phyloP scores from a whole-genome alignment of 805 yeast genomes.

The Lipomyces sp. region DNA sequence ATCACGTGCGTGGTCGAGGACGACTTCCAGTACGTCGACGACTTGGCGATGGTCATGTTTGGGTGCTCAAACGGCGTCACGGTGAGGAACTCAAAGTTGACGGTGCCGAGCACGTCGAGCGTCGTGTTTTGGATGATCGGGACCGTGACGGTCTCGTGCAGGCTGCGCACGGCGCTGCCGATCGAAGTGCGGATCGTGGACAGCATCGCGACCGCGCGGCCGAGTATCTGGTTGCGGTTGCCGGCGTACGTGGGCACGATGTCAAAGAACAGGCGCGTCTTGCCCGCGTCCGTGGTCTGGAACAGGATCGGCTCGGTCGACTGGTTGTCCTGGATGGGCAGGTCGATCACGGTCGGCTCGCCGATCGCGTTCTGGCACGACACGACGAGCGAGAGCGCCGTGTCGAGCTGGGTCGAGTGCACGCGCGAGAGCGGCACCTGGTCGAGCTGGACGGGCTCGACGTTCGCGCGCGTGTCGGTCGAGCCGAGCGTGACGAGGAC shows the following conservation, averaged over 20 bases:
- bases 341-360: constrained; percentile 64
- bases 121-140: constrained; percentile 74
- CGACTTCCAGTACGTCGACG: constrained; percentile 89
- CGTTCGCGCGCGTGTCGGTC: constrained; percentile 63
- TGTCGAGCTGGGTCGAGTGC: constrained; percentile 79
- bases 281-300: constrained; percentile 47
- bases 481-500: constrained; percentile 84
- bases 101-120: constrained; percentile 70
- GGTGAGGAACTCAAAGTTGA: constrained; percentile 70
- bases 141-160: constrained; percentile 60
- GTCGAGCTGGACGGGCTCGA: constrained; percentile 63
- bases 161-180: constrained; percentile 62
- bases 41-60: constrained; percentile 56
- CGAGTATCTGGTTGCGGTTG: constrained; percentile 51
- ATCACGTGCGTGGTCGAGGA: constrained; percentile 84
- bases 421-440: constrained; percentile 72
- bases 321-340: constrained; percentile 76
- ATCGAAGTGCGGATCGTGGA: constrained; percentile 60
- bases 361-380: constrained; percentile 43
- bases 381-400: constrained; percentile 75
- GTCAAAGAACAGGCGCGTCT: constrained; percentile 67
- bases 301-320: constrained; percentile 67
- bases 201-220: constrained; percentile 78
- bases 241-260: constrained; percentile 75
- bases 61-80: constrained; percentile 73